Evolutionary conservation across 495 filamentous ascomycete species (phyloP).

Genomic region (Pyrenopolyporus hunteri): DNA sequence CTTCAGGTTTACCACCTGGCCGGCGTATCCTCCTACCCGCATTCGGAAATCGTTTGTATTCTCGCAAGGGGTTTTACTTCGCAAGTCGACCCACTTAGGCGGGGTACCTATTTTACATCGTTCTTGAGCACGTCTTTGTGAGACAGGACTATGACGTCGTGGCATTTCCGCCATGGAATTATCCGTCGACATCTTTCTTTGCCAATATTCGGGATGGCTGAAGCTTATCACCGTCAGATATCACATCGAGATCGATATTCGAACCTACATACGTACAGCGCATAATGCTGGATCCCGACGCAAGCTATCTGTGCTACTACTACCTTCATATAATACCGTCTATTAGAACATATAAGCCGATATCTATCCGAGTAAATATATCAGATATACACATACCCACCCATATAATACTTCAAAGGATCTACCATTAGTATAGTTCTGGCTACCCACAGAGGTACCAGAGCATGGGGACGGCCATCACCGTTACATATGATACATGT

Average conservation of each 20-base stretch:
- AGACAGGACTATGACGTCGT: constrained; percentile 7
- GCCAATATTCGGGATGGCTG: background rate
- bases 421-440: too few relatives aligned
- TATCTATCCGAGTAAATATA: too few relatives aligned
- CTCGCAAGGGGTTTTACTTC: constrained; percentile 4
- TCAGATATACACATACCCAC: too few relatives aligned
- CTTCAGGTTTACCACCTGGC: constrained; percentile 7
- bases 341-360: too few relatives aligned
- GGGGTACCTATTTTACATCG: constrained; percentile 15
- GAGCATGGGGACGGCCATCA: too few relatives aligned
- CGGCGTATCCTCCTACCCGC: constrained; percentile 23
- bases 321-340: too few relatives aligned
- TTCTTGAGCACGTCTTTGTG: constrained; percentile 14
- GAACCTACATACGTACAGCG: too few relatives aligned
- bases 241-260: constrained; percentile 2
- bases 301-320: too few relatives aligned
- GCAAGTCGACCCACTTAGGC: constrained; percentile 2
- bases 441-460: too few relatives aligned
- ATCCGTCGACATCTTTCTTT: background rate
- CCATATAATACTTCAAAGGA: too few relatives aligned
- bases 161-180: background rate
- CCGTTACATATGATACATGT: too few relatives aligned
- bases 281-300: background rate
- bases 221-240: constrained; percentile 1
- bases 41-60: constrained; percentile 18